Base-by-base conservation (phyloP, 176 grass and related monocot species). In the Coix lacrymajobi region DNA sequence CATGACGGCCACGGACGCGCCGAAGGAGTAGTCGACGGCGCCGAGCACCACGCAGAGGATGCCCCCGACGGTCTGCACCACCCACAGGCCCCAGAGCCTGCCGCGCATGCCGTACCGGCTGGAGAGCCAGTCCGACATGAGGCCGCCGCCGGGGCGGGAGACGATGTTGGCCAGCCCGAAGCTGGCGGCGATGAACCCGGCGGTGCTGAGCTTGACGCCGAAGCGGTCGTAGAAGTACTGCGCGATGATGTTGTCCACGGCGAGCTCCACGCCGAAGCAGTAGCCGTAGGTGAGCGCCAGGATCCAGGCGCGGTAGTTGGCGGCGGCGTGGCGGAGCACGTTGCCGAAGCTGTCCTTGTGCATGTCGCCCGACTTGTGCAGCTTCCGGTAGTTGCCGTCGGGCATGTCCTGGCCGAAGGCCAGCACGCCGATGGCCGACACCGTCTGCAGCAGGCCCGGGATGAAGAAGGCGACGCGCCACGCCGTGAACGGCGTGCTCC, bases 171-270 rank as follows among this genome's bases (percentile, higher is more conserved):
- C 92, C 81, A 97, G 39, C 26, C 95, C 95, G 70, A 94, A 94
- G 87, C 95, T 94, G 43, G 95, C 95, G 19, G 92, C 95, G 85
- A 97, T 97, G 7, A 89, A 33, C 2, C 95, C 95, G 0, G 95
- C 95, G 0, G 71, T 91, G 22, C 34, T 51, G 56, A 98, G 86
- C 60, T 93, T 94, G 24, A 98, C 92, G 28, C 69, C 31, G 75
- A 98, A 98, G 26, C 88, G 91, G 86, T 98, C 95, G 64, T 86
- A 98, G 81, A 98, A 95, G 81, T 97, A 97, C 78, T 97, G 92
- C 32, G 92, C 92, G 6, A 97, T 78, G 81, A 97, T 94, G 88
- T 97, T 97, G 86, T 97, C 92, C 30, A 97, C 81, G 67, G 95
- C 86, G 28, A 97, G 87, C 84, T 97, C 95, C 25, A 94, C 90